Evolutionary conservation across 2,329 filamentous ascomycete species (phyloP).

Genomic region (Penicillium sp.): DNA sequence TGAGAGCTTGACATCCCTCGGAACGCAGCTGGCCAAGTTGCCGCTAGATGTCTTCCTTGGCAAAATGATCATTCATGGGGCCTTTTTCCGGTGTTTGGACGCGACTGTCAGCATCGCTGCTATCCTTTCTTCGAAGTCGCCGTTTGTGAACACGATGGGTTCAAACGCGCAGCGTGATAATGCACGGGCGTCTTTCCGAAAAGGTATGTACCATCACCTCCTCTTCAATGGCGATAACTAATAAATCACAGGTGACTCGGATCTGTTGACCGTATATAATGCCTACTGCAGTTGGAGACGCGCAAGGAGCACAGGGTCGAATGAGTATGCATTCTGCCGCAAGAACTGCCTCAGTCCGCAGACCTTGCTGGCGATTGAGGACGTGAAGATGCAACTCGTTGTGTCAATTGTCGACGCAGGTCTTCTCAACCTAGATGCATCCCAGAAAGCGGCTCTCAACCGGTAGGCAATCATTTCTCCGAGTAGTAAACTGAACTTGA

Average conservation of each 20-base stretch:
- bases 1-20: slow-evolving; percentile 83
- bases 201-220: slow-evolving; percentile 43
- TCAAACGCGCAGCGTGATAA: slow-evolving; percentile 77
- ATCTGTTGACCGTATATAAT: slow-evolving; percentile 88
- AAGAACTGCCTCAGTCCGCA: slow-evolving; percentile 93
- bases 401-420: slow-evolving; percentile 81
- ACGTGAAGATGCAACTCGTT: slow-evolving; percentile 87
- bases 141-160: slow-evolving; percentile 82
- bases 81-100: slow-evolving; percentile 86
- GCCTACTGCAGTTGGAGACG: slow-evolving; percentile 87
- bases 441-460: slow-evolving; percentile 67
- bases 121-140: slow-evolving; percentile 89
- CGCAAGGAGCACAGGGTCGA: slow-evolving; percentile 66
- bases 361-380: slow-evolving; percentile 86
- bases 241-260: slow-evolving; percentile 64
- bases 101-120: slow-evolving; percentile 88
- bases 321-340: slow-evolving; percentile 85
- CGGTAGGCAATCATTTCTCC: slow-evolving; percentile 43
- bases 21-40: slow-evolving; percentile 78
- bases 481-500: not conserved
- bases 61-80: slow-evolving; percentile 83
- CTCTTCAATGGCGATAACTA: slow-evolving; percentile 7
- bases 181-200: slow-evolving; percentile 72
- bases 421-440: slow-evolving; percentile 68
- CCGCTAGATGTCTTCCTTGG: slow-evolving; percentile 92